Percentiles rank a stretch among this genome's conserved stretches.
Conservation (phyloP, 2,329 filamentous ascomycete species). For the Arachnopeziza araneosa region DNA sequence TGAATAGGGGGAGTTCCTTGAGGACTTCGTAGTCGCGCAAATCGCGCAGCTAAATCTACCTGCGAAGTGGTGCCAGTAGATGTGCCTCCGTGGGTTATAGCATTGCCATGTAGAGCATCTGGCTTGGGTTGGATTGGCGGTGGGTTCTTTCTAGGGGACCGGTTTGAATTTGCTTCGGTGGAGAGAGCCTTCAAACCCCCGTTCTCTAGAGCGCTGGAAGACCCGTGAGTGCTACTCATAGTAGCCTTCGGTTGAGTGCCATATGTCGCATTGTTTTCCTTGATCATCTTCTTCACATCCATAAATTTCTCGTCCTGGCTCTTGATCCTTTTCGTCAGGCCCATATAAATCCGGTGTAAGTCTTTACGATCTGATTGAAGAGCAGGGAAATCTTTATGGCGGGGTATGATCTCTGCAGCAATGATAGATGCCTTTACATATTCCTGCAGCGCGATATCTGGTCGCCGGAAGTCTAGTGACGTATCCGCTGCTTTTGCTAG, state of each 20-base stretch:
- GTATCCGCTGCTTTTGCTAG: conserved; percentile 56
- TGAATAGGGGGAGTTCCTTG: conserved; percentile 36
- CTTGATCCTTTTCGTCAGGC: conserved; percentile 46
- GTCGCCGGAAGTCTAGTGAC: conserved; percentile 56
- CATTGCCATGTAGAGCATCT: conserved; percentile 57
- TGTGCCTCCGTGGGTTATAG: conserved; percentile 37
- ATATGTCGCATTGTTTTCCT: conserved; percentile 56
- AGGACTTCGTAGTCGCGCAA: conserved; percentile 47
- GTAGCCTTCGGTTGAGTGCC: conserved; percentile 33
- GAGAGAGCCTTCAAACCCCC: neutral
- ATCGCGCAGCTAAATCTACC: conserved; percentile 50
- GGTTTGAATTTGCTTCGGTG: conserved; percentile 6
- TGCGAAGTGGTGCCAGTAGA: conserved; percentile 26
- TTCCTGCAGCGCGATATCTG: conserved; percentile 73
- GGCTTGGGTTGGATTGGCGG: conserved; percentile 60
- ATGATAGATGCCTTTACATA: conserved; percentile 81
- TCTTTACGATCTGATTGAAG: conserved; percentile 50
- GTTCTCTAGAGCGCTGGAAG: neutral
- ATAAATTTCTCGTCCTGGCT: conserved; percentile 46
- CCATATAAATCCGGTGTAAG: conserved; percentile 42
- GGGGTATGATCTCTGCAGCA: conserved; percentile 67
- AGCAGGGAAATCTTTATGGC: conserved; percentile 67
- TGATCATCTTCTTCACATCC: conserved; percentile 53
- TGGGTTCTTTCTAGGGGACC: conserved; percentile 32
- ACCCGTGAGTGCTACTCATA: neutral